Percentiles rank a stretch among this genome's conserved stretches.
phyloP scores from a whole-genome alignment of 2,329 filamentous ascomycete species.

The Colletotrichum eleusines region DNA sequence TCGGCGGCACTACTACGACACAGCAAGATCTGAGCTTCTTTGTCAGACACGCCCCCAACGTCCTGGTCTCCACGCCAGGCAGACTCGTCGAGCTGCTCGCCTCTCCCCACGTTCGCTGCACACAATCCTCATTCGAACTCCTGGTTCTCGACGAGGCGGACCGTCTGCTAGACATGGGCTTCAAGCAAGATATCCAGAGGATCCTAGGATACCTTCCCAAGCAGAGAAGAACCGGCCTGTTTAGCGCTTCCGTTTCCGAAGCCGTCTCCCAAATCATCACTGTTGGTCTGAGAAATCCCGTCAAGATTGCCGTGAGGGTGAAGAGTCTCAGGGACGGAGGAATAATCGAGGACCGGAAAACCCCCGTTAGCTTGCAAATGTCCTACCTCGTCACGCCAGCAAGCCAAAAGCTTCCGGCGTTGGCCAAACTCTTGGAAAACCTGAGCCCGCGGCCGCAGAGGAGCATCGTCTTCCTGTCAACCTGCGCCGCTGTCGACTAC shows the following conservation, averaged over 20 bases:
- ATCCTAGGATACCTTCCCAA: conserved; percentile 90
- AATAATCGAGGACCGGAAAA: conserved; percentile 81
- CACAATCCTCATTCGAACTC: conserved; percentile 89
- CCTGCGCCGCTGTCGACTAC: conserved; percentile 95
- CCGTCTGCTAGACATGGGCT: conserved; percentile 90
- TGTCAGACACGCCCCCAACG: conserved; percentile 84
- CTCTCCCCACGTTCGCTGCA: conserved; percentile 88
- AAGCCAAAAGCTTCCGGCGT: conserved; percentile 81
- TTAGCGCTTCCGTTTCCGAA: conserved; percentile 96
- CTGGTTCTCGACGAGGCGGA: conserved; percentile 96
- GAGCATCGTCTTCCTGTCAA: conserved; percentile 91
- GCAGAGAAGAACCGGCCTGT: conserved; percentile 91
- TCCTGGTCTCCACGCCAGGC: conserved; percentile 91
- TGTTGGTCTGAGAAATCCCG: conserved; percentile 91
- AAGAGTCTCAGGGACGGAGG: conserved; percentile 76
- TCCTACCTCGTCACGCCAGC: conserved; percentile 82
- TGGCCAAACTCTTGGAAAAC: conserved; percentile 76
- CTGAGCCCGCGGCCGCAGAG: conserved; percentile 83
- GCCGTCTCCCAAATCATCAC: conserved; percentile 93
- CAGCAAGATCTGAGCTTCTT: conserved; percentile 90
- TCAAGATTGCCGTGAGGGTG: conserved; percentile 94
- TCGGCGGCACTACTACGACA: conserved; percentile 83
- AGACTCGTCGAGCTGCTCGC: conserved; percentile 88
- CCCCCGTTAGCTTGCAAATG: conserved; percentile 93
- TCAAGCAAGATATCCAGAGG: conserved; percentile 89